phyloP scores from a whole-genome alignment of 2,329 filamentous ascomycete species.

The Whalleya microplaca region DNA sequence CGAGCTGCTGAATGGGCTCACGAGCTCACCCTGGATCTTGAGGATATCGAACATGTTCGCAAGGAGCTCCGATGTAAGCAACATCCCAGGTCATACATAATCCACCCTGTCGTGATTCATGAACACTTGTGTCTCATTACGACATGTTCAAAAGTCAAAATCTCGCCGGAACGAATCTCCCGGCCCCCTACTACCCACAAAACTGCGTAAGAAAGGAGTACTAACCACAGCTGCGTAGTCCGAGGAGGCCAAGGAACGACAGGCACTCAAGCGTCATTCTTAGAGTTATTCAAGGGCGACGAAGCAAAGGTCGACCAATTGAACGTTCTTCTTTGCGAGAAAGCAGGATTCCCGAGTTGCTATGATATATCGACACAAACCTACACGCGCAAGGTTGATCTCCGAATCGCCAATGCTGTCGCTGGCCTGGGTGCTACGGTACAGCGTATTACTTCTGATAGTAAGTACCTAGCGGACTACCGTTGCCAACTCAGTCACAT shows the following conservation, averaged over 20 bases:
- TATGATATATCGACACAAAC: constrained; percentile 20
- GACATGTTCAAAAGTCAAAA: too few species aligned
- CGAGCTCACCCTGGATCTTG: constrained; percentile 75
- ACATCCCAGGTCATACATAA: background rate
- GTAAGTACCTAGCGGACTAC: background rate
- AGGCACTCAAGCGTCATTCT: constrained; percentile 77
- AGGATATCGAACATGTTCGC: constrained; percentile 71
- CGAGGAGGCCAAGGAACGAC: constrained; percentile 56
- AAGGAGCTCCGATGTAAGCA: constrained; percentile 54
- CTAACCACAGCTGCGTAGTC: constrained; percentile 49
- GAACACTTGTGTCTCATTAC: too few species aligned
- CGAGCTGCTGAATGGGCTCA: constrained; percentile 74
- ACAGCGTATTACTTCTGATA: constrained; percentile 16
- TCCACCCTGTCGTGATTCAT: too few species aligned
- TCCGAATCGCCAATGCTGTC: constrained; percentile 79
- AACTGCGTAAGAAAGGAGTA: background rate
- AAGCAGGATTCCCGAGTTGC: constrained; percentile 55
- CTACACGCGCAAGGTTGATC: constrained; percentile 76
- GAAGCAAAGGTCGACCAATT: constrained; percentile 54
- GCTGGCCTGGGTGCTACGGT: constrained; percentile 74
- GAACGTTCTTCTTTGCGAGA: constrained; percentile 59
- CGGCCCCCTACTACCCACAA: too few species aligned
- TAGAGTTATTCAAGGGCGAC: constrained; percentile 54
- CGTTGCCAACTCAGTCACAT: background rate
- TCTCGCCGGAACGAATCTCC: too few species aligned